Conservation (phyloP, 2,329 filamentous ascomycete species). For the Leptographium lundbergii region DNA sequence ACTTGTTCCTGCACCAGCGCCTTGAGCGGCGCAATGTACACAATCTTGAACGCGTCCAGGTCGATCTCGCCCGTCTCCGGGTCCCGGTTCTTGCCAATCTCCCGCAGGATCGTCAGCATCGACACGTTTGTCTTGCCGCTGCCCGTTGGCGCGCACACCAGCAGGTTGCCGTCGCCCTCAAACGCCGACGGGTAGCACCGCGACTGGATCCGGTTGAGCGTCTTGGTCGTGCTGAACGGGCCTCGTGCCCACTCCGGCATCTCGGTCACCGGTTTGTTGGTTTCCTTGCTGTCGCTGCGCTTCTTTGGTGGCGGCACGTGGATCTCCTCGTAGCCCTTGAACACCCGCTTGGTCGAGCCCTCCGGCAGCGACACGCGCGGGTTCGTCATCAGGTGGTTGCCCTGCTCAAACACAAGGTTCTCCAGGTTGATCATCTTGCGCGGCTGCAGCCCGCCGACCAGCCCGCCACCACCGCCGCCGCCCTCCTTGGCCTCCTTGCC, state of each 20-base stretch:
- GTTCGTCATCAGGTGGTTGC: slow-evolving; percentile 99
- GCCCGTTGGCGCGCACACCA: slow-evolving; percentile 92
- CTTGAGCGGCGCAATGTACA: slow-evolving; percentile 93
- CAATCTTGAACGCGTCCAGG: slow-evolving; percentile 93
- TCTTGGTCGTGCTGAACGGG: slow-evolving; percentile 76
- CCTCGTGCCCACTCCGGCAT: slow-evolving; percentile 84
- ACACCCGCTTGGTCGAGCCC: slow-evolving; percentile 86
- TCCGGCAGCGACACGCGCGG: slow-evolving; percentile 87
- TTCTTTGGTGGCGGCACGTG: slow-evolving; percentile 91
- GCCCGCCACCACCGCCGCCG: slow-evolving; percentile 44
- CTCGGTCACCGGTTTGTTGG: slow-evolving; percentile 70
- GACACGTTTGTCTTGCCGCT: slow-evolving; percentile 98
- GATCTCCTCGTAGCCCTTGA: slow-evolving; percentile 98
- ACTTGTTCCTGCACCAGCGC: slow-evolving; percentile 96
- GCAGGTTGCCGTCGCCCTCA: slow-evolving; percentile 89
- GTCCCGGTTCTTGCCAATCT: slow-evolving; percentile 91
- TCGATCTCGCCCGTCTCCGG: slow-evolving; percentile 85
- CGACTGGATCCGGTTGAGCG: slow-evolving; percentile 90
- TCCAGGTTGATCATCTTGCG: slow-evolving; percentile 84
- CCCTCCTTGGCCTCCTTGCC: slow-evolving; percentile 17
- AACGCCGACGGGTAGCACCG: slow-evolving; percentile 88
- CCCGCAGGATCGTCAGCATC: slow-evolving; percentile 90
- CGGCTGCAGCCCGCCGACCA: slow-evolving; percentile 76
- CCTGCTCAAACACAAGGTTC: slow-evolving; percentile 92
- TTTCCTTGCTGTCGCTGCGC: slow-evolving; percentile 66